Evolutionary conservation across 768 basidiomycete species (phyloP).

Genomic region (Crucibulum laeve): DNA sequence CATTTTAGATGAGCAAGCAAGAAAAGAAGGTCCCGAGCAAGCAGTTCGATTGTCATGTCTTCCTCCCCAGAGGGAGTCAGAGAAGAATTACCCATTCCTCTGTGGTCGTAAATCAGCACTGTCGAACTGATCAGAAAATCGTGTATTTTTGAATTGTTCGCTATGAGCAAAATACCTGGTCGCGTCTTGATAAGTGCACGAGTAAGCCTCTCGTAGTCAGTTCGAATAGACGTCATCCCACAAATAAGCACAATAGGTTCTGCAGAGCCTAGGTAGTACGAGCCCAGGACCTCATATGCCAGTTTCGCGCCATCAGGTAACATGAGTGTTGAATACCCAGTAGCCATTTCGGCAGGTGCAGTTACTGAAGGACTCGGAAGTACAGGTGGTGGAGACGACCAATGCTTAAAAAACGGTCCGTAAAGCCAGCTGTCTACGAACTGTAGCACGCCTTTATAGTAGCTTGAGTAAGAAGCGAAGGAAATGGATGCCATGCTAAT

Average conservation of each 20-base stretch:
- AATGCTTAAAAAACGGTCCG: background rate
- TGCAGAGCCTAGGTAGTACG: conserved; percentile 21
- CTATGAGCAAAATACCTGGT: conserved; percentile 26
- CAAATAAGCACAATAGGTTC: conserved; percentile 37
- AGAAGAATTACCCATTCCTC: conserved; percentile 43
- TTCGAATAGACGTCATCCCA: conserved; percentile 32
- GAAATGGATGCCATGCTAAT: background rate
- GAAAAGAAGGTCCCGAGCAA: conserved; percentile 39
- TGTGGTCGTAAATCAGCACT: conserved; percentile 46
- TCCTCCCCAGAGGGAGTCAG: conserved; percentile 26
- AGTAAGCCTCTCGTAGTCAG: conserved; percentile 35
- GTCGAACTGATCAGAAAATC: background rate
- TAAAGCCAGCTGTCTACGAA: conserved; percentile 1
- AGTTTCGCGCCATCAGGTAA: conserved; percentile 40
- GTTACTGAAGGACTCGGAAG: background rate
- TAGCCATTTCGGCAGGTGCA: conserved; percentile 12
- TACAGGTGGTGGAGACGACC: background rate
- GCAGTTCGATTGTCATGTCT: conserved; percentile 35
- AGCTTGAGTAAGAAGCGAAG: background rate
- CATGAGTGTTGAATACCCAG: conserved; percentile 16
- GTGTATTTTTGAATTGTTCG: background rate
- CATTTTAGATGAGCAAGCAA: conserved; percentile 35
- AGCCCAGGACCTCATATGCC: conserved; percentile 39
- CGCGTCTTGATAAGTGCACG: conserved; percentile 27
- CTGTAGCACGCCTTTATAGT: background rate